Evolutionary conservation across 2,329 filamentous ascomycete genomes (phyloP).

Genomic region (Venturia oleaginea): DNA sequence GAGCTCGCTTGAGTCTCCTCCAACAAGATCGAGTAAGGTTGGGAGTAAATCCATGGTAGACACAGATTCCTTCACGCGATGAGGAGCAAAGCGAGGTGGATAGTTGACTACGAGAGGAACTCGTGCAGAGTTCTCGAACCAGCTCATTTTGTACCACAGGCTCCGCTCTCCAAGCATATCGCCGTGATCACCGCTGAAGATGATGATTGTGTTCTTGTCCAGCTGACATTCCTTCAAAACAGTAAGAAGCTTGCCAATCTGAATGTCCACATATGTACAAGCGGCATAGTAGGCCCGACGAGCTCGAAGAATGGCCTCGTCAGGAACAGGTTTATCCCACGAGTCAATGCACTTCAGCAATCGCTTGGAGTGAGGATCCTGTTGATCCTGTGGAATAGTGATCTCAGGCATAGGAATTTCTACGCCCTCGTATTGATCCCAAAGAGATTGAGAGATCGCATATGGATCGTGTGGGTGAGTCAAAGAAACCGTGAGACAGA

Average conservation of each 20-base stretch:
- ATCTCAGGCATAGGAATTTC: constrained; percentile 79
- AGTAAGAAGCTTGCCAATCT: constrained; percentile 71
- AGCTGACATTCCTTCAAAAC: constrained; percentile 72
- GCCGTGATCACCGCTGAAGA: constrained; percentile 89
- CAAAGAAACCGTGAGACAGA: constrained; percentile 82
- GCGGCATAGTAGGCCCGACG: constrained; percentile 86
- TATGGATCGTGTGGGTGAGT: constrained; percentile 95
- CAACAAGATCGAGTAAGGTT: constrained; percentile 63
- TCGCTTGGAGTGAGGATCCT: constrained; percentile 80
- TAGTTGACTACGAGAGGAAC: constrained; percentile 82
- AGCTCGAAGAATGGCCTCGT: constrained; percentile 78
- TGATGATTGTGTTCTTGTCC: constrained; percentile 76
- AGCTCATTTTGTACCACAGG: constrained; percentile 97
- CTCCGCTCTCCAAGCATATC: constrained; percentile 93
- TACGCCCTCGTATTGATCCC: constrained; percentile 82
- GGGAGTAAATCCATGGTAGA: constrained; percentile 86
- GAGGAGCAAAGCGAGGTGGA: constrained; percentile 64
- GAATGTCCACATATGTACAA: constrained; percentile 89
- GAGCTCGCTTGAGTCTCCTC: constrained; percentile 56
- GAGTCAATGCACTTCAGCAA: constrained; percentile 80
- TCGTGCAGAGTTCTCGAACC: constrained; percentile 83
- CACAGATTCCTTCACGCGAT: constrained; percentile 72
- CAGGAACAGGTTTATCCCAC: constrained; percentile 72
- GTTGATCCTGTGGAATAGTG: constrained; percentile 67
- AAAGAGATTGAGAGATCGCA: constrained; percentile 87